phyloP scores from a whole-genome alignment of 176 grass and related monocot species.

The Otatea glauca region DNA sequence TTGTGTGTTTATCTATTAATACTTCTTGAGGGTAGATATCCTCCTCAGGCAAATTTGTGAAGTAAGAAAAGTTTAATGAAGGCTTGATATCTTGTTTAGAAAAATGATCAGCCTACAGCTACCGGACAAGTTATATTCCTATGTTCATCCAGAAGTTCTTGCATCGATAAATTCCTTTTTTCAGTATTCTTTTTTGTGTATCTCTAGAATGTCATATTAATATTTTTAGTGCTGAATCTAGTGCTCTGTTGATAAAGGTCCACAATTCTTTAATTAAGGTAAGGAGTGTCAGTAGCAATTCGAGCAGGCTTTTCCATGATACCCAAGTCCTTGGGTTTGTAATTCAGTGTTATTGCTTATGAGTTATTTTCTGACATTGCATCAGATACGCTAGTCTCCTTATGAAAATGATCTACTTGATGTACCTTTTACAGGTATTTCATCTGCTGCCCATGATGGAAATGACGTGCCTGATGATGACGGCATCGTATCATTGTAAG shows the following conservation, averaged over 20 bases:
- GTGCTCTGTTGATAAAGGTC: slow-evolving; percentile 10
- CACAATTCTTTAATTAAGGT: slow-evolving; percentile 4
- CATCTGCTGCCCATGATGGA: slow-evolving; percentile 43
- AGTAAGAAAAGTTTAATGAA: not conserved
- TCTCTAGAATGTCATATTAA: slow-evolving; percentile 24
- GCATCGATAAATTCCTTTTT: slow-evolving; percentile 5
- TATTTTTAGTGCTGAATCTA: slow-evolving; percentile 7
- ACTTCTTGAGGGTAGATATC: not conserved
- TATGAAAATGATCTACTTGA: slow-evolving; percentile 23
- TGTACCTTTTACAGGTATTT: slow-evolving; percentile 47
- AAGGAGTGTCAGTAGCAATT: slow-evolving; percentile 2
- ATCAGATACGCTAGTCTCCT: not conserved
- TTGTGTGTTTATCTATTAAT: slow-evolving; percentile 22
- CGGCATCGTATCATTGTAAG: slow-evolving; percentile 56
- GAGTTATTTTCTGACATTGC: slow-evolving; percentile 12
- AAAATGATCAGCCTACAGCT: not conserved
- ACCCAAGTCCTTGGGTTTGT: not conserved
- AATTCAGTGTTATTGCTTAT: not conserved
- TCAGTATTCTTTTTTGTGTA: not conserved
- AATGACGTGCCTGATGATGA: slow-evolving; percentile 45
- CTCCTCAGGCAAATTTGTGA: not conserved
- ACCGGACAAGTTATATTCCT: not conserved
- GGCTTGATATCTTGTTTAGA: slow-evolving; percentile 1
- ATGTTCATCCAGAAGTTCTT: slow-evolving; percentile 16
- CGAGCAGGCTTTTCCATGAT: not conserved